Conservation (phyloP, 148 eudicot species). For the Chenopodium suecicum region DNA sequence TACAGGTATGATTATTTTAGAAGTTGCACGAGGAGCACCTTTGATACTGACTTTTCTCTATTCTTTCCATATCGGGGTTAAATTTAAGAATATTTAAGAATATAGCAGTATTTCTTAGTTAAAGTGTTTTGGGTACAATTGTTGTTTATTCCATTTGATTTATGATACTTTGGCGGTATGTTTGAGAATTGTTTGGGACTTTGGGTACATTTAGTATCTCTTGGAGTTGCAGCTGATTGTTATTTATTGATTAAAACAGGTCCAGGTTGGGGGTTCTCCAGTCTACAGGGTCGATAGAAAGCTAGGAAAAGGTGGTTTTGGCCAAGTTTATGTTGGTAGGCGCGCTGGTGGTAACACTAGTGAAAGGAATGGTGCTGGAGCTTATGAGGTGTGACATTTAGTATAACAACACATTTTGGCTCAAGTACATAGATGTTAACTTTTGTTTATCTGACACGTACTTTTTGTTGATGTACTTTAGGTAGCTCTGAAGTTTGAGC, state of each 20-base stretch:
- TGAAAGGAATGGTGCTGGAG: conserved; percentile 68
- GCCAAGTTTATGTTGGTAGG: conserved; percentile 91
- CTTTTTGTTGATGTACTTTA: conserved; percentile 19
- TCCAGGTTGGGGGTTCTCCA: conserved; percentile 80
- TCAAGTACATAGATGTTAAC: neutral
- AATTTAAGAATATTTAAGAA: neutral
- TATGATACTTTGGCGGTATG: neutral
- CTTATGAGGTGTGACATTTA: conserved; percentile 58
- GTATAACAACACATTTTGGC: neutral
- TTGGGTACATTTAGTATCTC: neutral
- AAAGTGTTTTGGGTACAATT: neutral
- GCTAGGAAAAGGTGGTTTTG: conserved; percentile 92
- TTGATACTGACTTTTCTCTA: neutral
- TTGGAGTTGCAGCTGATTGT: neutral
- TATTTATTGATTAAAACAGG: conserved; percentile 37
- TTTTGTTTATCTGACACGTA: neutral
- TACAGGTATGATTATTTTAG: neutral
- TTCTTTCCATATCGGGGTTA: neutral
- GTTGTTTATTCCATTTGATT: neutral
- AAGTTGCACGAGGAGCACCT: neutral
- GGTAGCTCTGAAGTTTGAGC: conserved; percentile 94
- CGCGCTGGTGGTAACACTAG: conserved; percentile 48
- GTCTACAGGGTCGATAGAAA: conserved; percentile 59
- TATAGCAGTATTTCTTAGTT: neutral
- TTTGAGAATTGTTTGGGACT: neutral